A percentile compares a stretch with the other conserved stretches of the same genome.
These are phyloP conservation scores for Shiraia sp. DNA, from an alignment of 2,329 filamentous ascomycete genomes.

Conservation along the genomic window DNA sequence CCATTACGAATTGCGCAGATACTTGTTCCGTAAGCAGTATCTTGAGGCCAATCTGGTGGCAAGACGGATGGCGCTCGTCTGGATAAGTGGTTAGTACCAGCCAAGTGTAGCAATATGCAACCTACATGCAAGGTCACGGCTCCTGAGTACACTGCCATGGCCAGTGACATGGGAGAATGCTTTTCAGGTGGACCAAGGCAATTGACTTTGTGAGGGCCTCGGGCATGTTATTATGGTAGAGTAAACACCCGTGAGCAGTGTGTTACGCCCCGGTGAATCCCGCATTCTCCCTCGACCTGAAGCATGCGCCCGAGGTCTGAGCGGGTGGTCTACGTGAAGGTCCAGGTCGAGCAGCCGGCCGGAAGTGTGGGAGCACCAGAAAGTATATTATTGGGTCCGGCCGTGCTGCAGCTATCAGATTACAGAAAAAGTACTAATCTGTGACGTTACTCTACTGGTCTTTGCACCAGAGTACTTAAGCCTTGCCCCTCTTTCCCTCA, in stretches of 20 bases:
- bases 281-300: constrained; percentile 21
- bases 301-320: constrained; percentile 33
- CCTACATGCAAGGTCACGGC: constrained; percentile 20
- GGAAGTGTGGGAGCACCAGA: constrained; percentile 33
- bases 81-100: constrained; percentile 9
- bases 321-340: constrained; percentile 15
- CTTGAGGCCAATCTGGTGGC: constrained; percentile 14
- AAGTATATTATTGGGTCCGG: constrained; percentile 34
- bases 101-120: constrained; percentile 24
- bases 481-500: constrained; percentile 32
- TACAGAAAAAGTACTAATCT: constrained; percentile 32
- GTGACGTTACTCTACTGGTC: constrained; percentile 29
- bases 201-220: constrained; percentile 9
- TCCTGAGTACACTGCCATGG: constrained; percentile 8
- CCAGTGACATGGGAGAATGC: neutral
- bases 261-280: constrained; percentile 26
- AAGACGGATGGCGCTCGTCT: too few species aligned
- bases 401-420: constrained; percentile 35
- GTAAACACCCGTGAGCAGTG: constrained; percentile 12
- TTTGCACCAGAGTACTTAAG: constrained; percentile 20
- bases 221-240: constrained; percentile 15
- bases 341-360: constrained; percentile 33
- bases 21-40: constrained; percentile 32
- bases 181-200: neutral
- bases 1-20: constrained; percentile 29